A percentile compares a stretch with the other conserved stretches of the same genome.
phyloP scores from a whole-genome alignment of 2,329 filamentous ascomycete species.

The Hypoxylon sp. region DNA sequence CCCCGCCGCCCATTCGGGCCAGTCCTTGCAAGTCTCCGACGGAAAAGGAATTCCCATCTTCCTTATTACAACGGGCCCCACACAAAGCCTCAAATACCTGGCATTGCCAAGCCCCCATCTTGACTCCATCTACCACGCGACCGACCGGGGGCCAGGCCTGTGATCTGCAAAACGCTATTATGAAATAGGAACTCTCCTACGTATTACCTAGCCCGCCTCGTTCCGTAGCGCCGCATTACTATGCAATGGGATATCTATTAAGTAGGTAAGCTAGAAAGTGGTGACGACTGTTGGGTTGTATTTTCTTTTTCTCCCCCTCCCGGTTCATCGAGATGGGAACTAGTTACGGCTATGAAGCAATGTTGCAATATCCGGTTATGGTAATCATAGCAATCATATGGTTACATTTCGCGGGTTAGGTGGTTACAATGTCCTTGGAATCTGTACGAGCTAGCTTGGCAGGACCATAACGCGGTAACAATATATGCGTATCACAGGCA shows the following conservation, averaged over 20 bases:
- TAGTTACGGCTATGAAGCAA: constrained; percentile 25
- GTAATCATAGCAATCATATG: constrained; percentile 32
- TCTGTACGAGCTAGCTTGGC: constrained; percentile 8
- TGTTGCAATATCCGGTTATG: constrained; percentile 25
- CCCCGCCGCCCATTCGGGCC: constrained; percentile 38
- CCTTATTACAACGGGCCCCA: constrained; percentile 42
- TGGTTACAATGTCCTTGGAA: constrained; percentile 28
- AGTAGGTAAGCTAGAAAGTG: constrained; percentile 32
- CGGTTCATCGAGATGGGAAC: constrained; percentile 25
- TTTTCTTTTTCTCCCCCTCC: constrained; percentile 27
- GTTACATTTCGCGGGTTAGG: constrained; percentile 34
- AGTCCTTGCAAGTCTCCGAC: constrained; percentile 42
- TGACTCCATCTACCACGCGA: constrained; percentile 47
- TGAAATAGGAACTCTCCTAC: constrained; percentile 40
- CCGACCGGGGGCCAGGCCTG: constrained; percentile 41
- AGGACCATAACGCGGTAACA: constrained; percentile 39
- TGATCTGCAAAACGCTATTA: constrained; percentile 44
- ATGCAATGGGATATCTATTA: constrained; percentile 34
- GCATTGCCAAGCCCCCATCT: constrained; percentile 41
- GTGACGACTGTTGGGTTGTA: constrained; percentile 36
- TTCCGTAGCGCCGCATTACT: constrained; percentile 43
- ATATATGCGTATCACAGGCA: constrained; percentile 28
- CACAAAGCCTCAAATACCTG: constrained; percentile 41
- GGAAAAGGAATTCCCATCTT: constrained; percentile 41
- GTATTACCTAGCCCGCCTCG: constrained; percentile 36